Conservation (phyloP, 2,329 filamentous ascomycete genomes). For the Bisporella sp. region DNA sequence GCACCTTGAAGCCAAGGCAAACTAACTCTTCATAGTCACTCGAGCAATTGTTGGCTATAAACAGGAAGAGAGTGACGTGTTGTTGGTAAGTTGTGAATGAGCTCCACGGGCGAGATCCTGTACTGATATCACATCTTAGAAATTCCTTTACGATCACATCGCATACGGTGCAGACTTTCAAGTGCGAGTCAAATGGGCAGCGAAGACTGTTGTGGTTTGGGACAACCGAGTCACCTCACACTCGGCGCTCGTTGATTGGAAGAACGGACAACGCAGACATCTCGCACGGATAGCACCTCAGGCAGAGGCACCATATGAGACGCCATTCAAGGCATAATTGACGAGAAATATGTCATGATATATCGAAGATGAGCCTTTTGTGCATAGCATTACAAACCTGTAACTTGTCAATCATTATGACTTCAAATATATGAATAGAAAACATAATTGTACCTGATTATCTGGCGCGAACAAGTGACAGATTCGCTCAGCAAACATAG, state of each 20-base stretch:
- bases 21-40: conserved; percentile 48
- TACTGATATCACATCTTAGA: conserved; percentile 39
- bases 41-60: conserved; percentile 76
- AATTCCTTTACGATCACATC: conserved; percentile 72
- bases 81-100: conserved; percentile 37
- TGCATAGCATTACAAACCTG: no score
- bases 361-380: no score
- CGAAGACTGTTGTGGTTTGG: conserved; percentile 79
- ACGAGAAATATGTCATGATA: no score
- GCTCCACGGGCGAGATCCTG: neutral
- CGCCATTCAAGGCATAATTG: conserved; percentile 37
- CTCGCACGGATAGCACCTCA: conserved; percentile 77
- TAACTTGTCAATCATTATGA: no score
- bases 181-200: conserved; percentile 67
- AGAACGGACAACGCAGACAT: conserved; percentile 69
- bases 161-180: conserved; percentile 68
- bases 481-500: no score
- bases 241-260: conserved; percentile 76
- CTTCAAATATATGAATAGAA: no score
- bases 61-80: conserved; percentile 74
- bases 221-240: conserved; percentile 78
- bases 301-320: conserved; percentile 72
- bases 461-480: no score
- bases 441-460: no score
- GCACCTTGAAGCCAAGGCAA: neutral